Conservation (phyloP, 2,329 filamentous ascomycete species). For the Colletotrichum horii region DNA sequence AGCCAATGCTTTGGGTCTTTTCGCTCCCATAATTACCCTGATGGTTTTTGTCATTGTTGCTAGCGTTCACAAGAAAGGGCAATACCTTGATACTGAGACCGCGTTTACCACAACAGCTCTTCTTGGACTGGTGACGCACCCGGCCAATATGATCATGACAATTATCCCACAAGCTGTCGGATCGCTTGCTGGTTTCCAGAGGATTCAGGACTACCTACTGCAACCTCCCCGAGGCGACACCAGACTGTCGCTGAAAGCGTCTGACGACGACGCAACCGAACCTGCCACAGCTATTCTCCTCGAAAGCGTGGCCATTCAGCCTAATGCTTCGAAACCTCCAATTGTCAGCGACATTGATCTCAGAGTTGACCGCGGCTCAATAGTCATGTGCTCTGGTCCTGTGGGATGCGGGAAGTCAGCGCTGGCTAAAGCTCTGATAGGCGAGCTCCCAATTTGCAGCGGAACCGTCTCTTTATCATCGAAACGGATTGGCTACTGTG, state of each 20-base stretch:
- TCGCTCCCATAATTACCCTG: not conserved
- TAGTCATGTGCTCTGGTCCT: not conserved
- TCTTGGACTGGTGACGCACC: constrained; percentile 24
- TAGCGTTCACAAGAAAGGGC: not conserved
- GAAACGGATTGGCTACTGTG: constrained; percentile 22
- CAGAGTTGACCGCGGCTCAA: not conserved
- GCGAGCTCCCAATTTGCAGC: not conserved
- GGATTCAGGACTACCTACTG: constrained; percentile 24
- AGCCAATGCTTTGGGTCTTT: constrained; percentile 24
- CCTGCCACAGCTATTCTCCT: not conserved
- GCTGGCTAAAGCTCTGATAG: constrained; percentile 27
- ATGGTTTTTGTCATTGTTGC: not conserved
- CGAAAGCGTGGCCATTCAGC: not conserved
- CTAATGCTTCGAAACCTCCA: not conserved
- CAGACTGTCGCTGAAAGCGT: not conserved
- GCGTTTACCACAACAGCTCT: constrained; percentile 27
- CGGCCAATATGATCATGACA: constrained; percentile 16
- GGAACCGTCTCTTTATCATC: not conserved
- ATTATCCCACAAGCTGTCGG: constrained; percentile 16
- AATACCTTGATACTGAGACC: not conserved
- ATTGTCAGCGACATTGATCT: not conserved
- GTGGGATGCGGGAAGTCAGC: constrained; percentile 22
- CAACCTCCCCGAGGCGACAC: not conserved
- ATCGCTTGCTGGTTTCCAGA: constrained; percentile 20
- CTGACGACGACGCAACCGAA: not conserved